Evolutionary conservation across 345 rosid species (phyloP), one percentile per base, ranked within the genome.

Genomic region (Salix viminalis): DNA sequence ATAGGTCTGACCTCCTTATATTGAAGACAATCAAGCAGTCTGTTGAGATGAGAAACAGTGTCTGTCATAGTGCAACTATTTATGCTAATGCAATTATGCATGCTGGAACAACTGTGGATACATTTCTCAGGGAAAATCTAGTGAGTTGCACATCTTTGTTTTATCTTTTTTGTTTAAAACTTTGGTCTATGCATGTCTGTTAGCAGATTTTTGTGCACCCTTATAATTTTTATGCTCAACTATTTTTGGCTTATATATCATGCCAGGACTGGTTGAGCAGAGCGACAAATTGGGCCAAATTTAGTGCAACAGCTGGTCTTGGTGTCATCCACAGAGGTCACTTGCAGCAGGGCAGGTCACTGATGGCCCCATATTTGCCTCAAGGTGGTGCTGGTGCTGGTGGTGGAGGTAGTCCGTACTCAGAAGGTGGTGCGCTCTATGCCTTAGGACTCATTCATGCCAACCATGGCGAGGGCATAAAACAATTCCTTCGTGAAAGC

Each of bases 221-320:
- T 46, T 26, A 36, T 50, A 46, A 30, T 32, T 32, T 18, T 21
- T 70, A 28, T 72, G 44, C 19, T 75, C 79, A 41, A 24, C 23
- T 36, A n/a, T 44, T 80, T 30, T 73, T 76, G 34, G 12, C 67
- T 74, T 67, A 21, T 74, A 58, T 77, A 18, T 34, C 73, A 70
- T 75, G 34, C 78, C 90, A 96, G 99, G 99, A 96, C 79, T 96
- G 99, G 99, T 81, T 96, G 86, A 92, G 98, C 86, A 92, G 98
- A 84, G 99, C 98, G 54, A 94, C 99, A 77, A 96, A 96, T 77
- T 96, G 99, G 99, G 99, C 98, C 41, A 96, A 94, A 85, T 96
- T 96, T 84, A 96, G 97, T 89, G 99, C 99, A 24, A 96, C 97
- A 19, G 98, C 98, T 1, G 99, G 99, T 65, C 90, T 96, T 78